A percentile compares a stretch with the other conserved stretches of the same genome.
Conservation (phyloP, 129 eudicot species). For the Artemisia tridentata region DNA sequence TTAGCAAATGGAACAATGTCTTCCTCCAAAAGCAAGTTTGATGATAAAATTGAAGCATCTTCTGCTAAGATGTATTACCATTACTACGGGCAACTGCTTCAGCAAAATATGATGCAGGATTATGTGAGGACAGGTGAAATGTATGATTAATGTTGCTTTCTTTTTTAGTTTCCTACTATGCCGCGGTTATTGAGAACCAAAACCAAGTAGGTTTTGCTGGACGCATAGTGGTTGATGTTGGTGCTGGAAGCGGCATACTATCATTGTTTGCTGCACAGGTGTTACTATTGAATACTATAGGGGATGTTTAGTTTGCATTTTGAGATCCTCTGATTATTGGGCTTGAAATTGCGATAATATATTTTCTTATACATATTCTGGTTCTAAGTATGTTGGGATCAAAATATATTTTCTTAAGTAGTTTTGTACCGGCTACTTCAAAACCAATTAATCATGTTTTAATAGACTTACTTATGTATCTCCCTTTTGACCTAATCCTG, state of each 20-base stretch:
- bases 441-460: no score
- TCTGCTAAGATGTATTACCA: constrained; percentile 97
- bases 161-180: no score
- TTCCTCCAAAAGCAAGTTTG: constrained; percentile 72
- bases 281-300: not conserved
- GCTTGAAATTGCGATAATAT: no score
- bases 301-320: no score
- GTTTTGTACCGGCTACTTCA: no score
- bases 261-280: constrained; percentile 99
- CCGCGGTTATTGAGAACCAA: no score
- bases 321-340: no score
- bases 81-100: constrained; percentile 87
- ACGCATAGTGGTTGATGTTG: constrained; percentile 95
- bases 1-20: constrained; percentile 55
- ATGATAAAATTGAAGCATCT: constrained; percentile 87
- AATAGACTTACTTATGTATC: no score
- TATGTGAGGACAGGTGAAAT: constrained; percentile 91
- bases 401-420: no score
- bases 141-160: constrained; percentile 1
- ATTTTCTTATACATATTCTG: no score
- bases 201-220: constrained; percentile 80
- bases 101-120: constrained; percentile 98
- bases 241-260: constrained; percentile 98
- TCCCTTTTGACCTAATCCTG: no score
- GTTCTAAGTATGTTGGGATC: no score